phyloP scores from a whole-genome alignment of 148 eudicot genomes.

The Silene conica region DNA sequence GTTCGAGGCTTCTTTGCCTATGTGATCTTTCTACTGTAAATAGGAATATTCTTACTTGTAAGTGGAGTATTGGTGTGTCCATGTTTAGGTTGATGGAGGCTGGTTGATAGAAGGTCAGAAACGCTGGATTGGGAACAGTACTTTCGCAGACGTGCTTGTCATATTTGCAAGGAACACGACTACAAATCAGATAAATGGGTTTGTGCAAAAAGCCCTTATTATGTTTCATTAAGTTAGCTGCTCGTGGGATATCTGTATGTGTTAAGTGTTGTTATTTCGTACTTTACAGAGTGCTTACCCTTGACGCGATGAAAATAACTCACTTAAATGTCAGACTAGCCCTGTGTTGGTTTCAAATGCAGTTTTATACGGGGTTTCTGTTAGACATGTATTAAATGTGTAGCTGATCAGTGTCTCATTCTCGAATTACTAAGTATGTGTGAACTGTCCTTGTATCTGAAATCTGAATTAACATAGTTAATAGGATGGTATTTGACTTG shows the following conservation, averaged over 20 bases:
- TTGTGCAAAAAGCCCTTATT: slow-evolving; percentile 20
- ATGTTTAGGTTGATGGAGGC: slow-evolving; percentile 80
- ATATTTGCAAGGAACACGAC: slow-evolving; percentile 76
- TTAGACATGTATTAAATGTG: not conserved
- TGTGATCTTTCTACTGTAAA: not conserved
- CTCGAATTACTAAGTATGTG: no score
- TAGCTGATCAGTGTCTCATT: no score
- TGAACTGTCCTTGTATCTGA: no score
- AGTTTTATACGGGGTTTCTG: no score
- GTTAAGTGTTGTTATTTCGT: not conserved
- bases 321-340: not conserved
- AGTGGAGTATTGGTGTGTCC: slow-evolving; percentile 9
- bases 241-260: not conserved
- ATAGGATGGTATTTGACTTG: no score
- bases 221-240: not conserved
- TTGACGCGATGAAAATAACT: not conserved
- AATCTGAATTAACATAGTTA: no score
- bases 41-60: slow-evolving; percentile 5
- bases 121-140: slow-evolving; percentile 97
- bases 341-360: not conserved
- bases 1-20: slow-evolving; percentile 27
- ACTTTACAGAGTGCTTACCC: not conserved
- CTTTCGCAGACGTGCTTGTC: slow-evolving; percentile 83
- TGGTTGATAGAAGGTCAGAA: slow-evolving; percentile 96
- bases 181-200: slow-evolving; percentile 89